Percentiles rank a stretch among this genome's conserved stretches.
Evolutionary conservation across 1,284 basidiomycete genomes (phyloP).

Genomic region (Spongispora temasekensis): DNA sequence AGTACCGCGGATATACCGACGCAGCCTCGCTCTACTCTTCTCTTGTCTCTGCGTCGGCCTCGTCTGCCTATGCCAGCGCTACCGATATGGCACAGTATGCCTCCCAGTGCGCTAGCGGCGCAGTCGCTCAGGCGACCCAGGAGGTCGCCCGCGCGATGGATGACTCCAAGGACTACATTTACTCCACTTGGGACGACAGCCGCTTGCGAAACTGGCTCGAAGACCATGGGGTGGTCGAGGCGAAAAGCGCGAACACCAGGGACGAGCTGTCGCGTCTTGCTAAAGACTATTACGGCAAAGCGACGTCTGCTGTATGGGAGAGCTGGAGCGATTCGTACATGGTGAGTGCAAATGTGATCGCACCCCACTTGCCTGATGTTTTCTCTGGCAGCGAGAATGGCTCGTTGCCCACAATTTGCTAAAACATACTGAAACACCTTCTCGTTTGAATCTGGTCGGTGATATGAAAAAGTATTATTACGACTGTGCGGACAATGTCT

Average conservation of each 20-base stretch:
- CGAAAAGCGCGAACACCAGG: slow-evolving; percentile 60
- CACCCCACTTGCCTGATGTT: not conserved
- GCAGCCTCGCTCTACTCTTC: slow-evolving; percentile 56
- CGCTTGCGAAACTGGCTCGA: slow-evolving; percentile 71
- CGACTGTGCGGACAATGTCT: slow-evolving; percentile 57
- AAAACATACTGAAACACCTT: slow-evolving; percentile 16
- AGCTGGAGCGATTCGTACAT: slow-evolving; percentile 87
- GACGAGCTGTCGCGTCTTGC: slow-evolving; percentile 73
- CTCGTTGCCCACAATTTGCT: slow-evolving; percentile 68
- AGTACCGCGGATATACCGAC: slow-evolving; percentile 59
- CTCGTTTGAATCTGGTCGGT: slow-evolving; percentile 66
- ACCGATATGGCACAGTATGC: slow-evolving; percentile 41
- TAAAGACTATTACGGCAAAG: slow-evolving; percentile 65
- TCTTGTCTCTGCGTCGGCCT: slow-evolving; percentile 56
- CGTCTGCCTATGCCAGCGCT: slow-evolving; percentile 47
- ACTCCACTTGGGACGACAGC: slow-evolving; percentile 86
- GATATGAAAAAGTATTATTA: slow-evolving; percentile 86
- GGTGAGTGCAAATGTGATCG: slow-evolving; percentile 42
- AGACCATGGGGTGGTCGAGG: slow-evolving; percentile 71
- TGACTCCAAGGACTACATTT: slow-evolving; percentile 82
- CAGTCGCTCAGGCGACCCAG: slow-evolving; percentile 53
- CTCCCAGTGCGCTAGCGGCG: slow-evolving; percentile 44
- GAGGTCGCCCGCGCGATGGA: slow-evolving; percentile 63
- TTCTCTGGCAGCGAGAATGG: slow-evolving; percentile 72
- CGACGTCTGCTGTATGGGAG: slow-evolving; percentile 69